These are phyloP conservation scores for Hanseniaspora hatyaiensis DNA, from an alignment of 805 yeast species.

Conservation along the genomic window DNA sequence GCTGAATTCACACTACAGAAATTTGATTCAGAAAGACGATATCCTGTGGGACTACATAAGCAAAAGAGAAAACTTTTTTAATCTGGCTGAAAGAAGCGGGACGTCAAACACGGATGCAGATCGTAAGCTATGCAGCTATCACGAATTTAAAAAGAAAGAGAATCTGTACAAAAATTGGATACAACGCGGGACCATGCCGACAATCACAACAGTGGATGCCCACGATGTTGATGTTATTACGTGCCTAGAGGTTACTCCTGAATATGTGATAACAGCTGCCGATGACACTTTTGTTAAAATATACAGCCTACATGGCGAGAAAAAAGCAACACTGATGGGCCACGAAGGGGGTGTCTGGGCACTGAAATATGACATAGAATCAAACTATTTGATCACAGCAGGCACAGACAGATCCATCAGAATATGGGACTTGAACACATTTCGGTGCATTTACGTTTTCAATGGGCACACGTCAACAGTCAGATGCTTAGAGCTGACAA, in stretches of 20 bases:
- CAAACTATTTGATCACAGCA: slow-evolving; percentile 65
- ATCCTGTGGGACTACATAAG: slow-evolving; percentile 61
- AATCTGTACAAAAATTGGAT: slow-evolving; percentile 51
- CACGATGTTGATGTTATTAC: slow-evolving; percentile 81
- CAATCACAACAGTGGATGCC: slow-evolving; percentile 51
- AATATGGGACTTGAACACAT: slow-evolving; percentile 80
- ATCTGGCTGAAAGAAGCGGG: slow-evolving; percentile 26
- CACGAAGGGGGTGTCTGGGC: slow-evolving; percentile 99
- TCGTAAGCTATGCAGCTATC: slow-evolving; percentile 21
- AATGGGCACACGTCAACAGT: slow-evolving; percentile 89
- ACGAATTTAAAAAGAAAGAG: slow-evolving; percentile 22
- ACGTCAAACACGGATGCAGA: too few species aligned
- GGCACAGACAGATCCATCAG: slow-evolving; percentile 90
- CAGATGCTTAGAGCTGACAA: slow-evolving; percentile 75
- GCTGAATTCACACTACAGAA: slow-evolving; percentile 63
- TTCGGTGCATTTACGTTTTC: slow-evolving; percentile 81
- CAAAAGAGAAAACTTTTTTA: slow-evolving; percentile 43
- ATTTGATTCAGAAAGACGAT: slow-evolving; percentile 46
- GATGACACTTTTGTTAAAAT: slow-evolving; percentile 76
- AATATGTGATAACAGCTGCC: slow-evolving; percentile 82
- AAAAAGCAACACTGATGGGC: slow-evolving; percentile 55
- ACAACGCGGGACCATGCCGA: slow-evolving; percentile 58
- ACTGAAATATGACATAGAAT: slow-evolving; percentile 68
- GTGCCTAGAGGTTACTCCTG: slow-evolving; percentile 84
- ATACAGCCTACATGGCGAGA: slow-evolving; percentile 58